Evolutionary conservation across 805 yeast species (phyloP).

Genomic region (Torulaspora gathmanii): DNA sequence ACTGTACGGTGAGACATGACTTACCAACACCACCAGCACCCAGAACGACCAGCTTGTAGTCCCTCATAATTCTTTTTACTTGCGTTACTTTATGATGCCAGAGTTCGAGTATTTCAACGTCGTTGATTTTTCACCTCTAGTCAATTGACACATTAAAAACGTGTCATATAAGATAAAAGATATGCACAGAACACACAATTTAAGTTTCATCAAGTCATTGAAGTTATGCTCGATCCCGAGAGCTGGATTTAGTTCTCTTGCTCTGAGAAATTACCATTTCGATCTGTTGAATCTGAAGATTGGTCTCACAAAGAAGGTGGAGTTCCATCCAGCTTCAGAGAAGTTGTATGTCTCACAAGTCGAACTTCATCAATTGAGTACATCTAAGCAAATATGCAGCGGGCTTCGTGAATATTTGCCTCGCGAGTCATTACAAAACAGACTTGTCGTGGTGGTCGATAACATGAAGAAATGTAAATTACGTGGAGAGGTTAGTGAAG

Average conservation of each 20-base stretch:
- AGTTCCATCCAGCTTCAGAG: slow-evolving; percentile 53
- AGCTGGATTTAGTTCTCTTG: neutral
- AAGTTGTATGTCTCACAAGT: slow-evolving; percentile 54
- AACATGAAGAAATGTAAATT: slow-evolving; percentile 59
- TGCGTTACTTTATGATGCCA: neutral
- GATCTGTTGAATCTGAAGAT: slow-evolving; percentile 37
- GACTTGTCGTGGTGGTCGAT: slow-evolving; percentile 48
- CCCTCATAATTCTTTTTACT: slow-evolving; percentile 40
- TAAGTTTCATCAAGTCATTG: neutral
- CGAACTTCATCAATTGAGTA: slow-evolving; percentile 23
- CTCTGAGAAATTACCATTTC: slow-evolving; percentile 11
- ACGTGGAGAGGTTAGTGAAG: slow-evolving; percentile 58
- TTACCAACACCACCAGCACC: slow-evolving; percentile 99
- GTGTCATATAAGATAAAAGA: neutral
- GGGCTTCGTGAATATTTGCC: slow-evolving; percentile 50
- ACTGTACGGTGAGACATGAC: slow-evolving; percentile 87
- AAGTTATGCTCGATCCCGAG: neutral
- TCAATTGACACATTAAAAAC: neutral
- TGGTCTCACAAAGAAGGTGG: slow-evolving; percentile 46
- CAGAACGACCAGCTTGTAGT: slow-evolving; percentile 82
- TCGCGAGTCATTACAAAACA: slow-evolving; percentile 36
- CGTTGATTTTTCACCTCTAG: neutral
- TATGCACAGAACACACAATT: neutral
- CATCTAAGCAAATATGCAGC: slow-evolving; percentile 45
- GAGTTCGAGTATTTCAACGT: neutral